phyloP scores from a whole-genome alignment of 352 stramenopile species.

The Aphanomyces euteiches region DNA sequence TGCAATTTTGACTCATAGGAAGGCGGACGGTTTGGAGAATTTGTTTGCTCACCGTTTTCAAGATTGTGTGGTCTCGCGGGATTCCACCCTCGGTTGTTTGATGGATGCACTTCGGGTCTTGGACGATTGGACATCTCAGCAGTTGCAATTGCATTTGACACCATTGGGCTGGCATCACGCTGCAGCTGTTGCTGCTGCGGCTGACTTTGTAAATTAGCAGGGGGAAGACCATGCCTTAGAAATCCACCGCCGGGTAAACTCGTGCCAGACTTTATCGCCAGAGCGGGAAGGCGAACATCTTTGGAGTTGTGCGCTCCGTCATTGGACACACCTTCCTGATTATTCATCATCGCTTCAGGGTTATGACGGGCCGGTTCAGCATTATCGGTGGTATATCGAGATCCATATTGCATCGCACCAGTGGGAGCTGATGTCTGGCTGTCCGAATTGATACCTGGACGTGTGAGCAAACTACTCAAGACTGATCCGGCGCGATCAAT shows the following conservation, averaged over 20 bases:
- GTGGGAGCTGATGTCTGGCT: neutral
- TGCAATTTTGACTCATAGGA: neutral
- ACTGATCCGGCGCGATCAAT: neutral
- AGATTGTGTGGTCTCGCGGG: too few relatives aligned
- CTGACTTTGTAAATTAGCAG: too few relatives aligned
- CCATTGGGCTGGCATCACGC: too few relatives aligned
- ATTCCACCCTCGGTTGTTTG: too few relatives aligned
- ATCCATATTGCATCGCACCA: too few relatives aligned
- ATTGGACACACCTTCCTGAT: neutral
- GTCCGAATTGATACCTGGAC: slow-evolving; percentile 3
- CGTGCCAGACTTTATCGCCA: neutral
- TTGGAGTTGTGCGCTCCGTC: slow-evolving; percentile 1
- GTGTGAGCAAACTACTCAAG: slow-evolving; percentile 9
- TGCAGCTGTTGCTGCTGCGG: too few relatives aligned
- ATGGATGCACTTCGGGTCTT: too few relatives aligned
- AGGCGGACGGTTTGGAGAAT: too few relatives aligned
- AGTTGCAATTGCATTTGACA: too few relatives aligned
- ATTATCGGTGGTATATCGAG: too few relatives aligned
- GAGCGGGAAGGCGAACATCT: neutral
- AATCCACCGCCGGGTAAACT: neutral
- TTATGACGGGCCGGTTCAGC: neutral
- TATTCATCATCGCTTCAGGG: neutral
- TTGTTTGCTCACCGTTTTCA: too few relatives aligned
- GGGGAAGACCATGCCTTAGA: neutral
- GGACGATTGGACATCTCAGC: too few relatives aligned